A percentile compares a stretch with the other conserved stretches of the same genome.
Evolutionary conservation across 768 basidiomycete genomes (phyloP).

Genomic region (Dentipellis sp.): DNA sequence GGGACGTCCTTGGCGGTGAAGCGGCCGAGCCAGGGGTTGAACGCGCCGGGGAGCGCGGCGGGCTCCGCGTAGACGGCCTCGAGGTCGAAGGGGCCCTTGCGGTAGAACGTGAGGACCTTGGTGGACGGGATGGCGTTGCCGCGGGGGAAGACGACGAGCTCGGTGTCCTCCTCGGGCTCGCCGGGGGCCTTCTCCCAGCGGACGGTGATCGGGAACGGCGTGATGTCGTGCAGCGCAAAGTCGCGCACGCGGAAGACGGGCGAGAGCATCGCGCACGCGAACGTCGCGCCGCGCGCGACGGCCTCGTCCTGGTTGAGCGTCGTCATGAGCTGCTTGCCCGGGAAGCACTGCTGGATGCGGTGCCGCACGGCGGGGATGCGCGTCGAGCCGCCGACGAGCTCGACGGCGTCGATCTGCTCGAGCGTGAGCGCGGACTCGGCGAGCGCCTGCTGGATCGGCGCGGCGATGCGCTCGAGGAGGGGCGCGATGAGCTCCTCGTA

Average conservation of each 20-base stretch:
- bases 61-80: constrained; percentile 81
- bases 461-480: constrained; percentile 68
- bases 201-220: constrained; percentile 84
- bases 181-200: constrained; percentile 69
- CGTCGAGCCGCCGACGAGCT: constrained; percentile 89
- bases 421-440: constrained; percentile 69
- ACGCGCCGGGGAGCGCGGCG: constrained; percentile 55
- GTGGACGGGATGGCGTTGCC: constrained; percentile 87
- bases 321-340: constrained; percentile 74
- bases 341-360: constrained; percentile 77
- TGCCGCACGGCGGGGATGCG: constrained; percentile 89
- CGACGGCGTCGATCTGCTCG: constrained; percentile 84
- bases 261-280: constrained; percentile 94
- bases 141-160: constrained; percentile 82
- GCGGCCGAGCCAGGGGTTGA: constrained; percentile 80
- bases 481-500: constrained; percentile 72
- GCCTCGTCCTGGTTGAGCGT: constrained; percentile 99
- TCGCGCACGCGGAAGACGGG: constrained; percentile 98
- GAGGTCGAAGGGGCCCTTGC: constrained; percentile 81
- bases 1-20: constrained; percentile 81
- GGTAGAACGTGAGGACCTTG: constrained; percentile 92
- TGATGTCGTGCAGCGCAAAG: constrained; percentile 82
- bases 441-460: constrained; percentile 72
- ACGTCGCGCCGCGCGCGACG: constrained; percentile 90
- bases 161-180: constrained; percentile 84